Percentiles rank a stretch among this genome's conserved stretches.
phyloP scores from a whole-genome alignment of 441 rosid species.

The Populus tomentosa region DNA sequence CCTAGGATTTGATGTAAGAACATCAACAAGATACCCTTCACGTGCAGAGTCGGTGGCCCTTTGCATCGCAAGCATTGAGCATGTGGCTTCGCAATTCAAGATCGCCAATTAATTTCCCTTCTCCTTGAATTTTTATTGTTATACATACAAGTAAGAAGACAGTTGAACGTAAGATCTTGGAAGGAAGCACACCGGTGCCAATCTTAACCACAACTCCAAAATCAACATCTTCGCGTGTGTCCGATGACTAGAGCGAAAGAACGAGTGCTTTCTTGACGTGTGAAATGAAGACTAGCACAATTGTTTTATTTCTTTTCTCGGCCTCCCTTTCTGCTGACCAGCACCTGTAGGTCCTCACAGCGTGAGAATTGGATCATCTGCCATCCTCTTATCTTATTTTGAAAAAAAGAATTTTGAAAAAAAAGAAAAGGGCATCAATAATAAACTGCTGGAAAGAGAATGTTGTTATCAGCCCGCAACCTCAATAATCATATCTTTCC shows the following conservation, averaged over 20 bases:
- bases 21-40: background rate
- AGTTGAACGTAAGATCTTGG: too few species aligned
- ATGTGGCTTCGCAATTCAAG: background rate
- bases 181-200: too few species aligned
- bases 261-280: background rate
- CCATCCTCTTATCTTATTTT: background rate
- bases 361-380: background rate
- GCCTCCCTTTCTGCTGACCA: background rate
- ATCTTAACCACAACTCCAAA: too few species aligned
- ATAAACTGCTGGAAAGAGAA: background rate
- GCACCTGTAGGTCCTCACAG: background rate
- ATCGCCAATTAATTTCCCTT: too few species aligned
- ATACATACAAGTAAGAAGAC: too few species aligned
- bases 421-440: background rate
- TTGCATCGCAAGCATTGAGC: background rate
- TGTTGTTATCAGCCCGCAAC: background rate
- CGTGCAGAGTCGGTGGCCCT: background rate
- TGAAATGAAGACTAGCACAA: background rate
- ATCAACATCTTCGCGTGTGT: too few species aligned
- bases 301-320: background rate
- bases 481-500: slow-evolving; percentile 6
- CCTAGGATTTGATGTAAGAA: too few species aligned
- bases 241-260: too few species aligned
- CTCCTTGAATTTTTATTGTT: too few species aligned
- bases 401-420: background rate